Base-by-base conservation (phyloP, 345 rosid species). In the Boechera divaricarpa region DNA sequence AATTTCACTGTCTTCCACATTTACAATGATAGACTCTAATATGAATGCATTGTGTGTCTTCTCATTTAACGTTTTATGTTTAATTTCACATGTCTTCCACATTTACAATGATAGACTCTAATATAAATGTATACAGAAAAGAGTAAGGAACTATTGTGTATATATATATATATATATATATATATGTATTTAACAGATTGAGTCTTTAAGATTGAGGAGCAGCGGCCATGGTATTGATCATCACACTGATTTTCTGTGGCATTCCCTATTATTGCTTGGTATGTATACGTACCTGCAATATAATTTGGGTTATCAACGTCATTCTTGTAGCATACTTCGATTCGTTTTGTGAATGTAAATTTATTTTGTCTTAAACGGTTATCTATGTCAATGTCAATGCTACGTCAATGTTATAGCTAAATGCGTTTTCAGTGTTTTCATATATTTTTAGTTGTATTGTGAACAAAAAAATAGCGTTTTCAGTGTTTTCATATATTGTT, bases 351-450 rank as follows among this genome's bases (percentile, higher is more conserved):
- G 29, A 2, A 28, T 35, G 42, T 61, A 48, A 72, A 38, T 10
- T 29, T 63, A 29, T 1, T 10, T 62, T 13, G 42, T 63, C 13
- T 35, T 2, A 35, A 35, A 7, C 21, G 2, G 6, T 57, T 57
- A 31, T 4, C 24, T 29, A 36, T 9, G 41, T 57, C 24, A 32
- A 10, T 57, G 35, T 21, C 24, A 21, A 21, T 1, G 16, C 31
- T 28, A 72, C 61, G 63, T 42, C 45, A 41, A 24, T 47, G 38
- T 36, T 10, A 60, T 26, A 49, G 68, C 48, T 59, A 47, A 1
- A 32, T 60, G 7, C 11, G 47, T 10, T 7, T 44, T 11, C 1
- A 67, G 39, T 36, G 24, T 21, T 28, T 28, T 28, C 29, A 2
- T 28, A 28, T 28, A 2, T 28, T 28, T 2, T 28, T 2, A 2